Conservation (phyloP, 129 eudicot genomes). For the Solidago caesia region DNA sequence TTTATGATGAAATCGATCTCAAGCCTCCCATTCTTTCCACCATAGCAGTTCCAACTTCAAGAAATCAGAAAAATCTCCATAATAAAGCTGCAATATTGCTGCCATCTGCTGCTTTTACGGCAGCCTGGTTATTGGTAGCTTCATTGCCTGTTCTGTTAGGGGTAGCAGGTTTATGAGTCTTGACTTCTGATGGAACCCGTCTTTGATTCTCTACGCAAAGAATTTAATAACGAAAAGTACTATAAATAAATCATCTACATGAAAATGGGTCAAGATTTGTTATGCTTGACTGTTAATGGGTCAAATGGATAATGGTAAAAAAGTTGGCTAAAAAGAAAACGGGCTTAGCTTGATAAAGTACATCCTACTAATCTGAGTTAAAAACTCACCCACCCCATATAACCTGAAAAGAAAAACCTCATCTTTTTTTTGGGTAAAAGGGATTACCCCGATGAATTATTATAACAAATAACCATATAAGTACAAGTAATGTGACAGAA, state of each 20-base stretch:
- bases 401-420: no score
- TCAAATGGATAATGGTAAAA: background rate
- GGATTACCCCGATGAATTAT: no score
- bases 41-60: no score
- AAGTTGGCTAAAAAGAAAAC: background rate
- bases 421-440: no score
- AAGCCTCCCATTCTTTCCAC: no score
- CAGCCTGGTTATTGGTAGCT: slow-evolving; percentile 28
- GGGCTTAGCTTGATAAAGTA: no score
- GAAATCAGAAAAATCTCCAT: no score
- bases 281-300: background rate
- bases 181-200: slow-evolving; percentile 25
- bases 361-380: no score
- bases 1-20: no score
- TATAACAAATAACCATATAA: no score
- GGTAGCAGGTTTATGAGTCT: slow-evolving; percentile 21
- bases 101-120: slow-evolving; percentile 23
- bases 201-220: slow-evolving; percentile 22
- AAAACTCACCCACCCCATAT: no score
- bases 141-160: slow-evolving; percentile 28
- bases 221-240: background rate
- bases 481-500: no score
- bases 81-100: slow-evolving; percentile 53
- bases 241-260: background rate
- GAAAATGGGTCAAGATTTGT: background rate